A percentile compares a stretch with the other conserved stretches of the same genome.
Evolutionary conservation across 805 yeast genomes (phyloP).

Genomic region (Kuraishia ogatae): DNA sequence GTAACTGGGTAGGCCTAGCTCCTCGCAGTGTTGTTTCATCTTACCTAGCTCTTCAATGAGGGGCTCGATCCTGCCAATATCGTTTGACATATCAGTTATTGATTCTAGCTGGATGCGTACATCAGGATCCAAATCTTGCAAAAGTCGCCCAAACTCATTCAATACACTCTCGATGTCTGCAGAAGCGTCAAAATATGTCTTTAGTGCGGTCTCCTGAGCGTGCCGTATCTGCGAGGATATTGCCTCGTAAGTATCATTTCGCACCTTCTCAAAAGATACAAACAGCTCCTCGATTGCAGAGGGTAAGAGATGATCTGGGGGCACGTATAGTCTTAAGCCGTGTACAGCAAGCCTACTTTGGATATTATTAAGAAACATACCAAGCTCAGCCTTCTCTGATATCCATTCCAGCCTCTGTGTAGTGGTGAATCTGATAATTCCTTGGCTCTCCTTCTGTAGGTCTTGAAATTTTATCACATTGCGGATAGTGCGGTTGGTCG

Average conservation of each 20-base stretch:
- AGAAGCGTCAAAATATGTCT: neutral
- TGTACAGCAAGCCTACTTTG: slow-evolving; percentile 11
- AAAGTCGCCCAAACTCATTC: slow-evolving; percentile 3
- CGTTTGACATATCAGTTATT: neutral
- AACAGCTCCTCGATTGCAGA: neutral
- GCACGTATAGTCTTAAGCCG: slow-evolving; percentile 7
- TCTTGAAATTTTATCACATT: neutral
- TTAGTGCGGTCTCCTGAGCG: neutral
- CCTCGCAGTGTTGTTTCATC: neutral
- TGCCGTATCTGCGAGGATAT: neutral
- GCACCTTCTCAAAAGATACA: neutral
- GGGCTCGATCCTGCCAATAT: neutral
- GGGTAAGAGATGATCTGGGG: neutral
- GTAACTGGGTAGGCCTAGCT: neutral
- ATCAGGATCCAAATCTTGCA: slow-evolving; percentile 4
- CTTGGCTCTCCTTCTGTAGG: neutral
- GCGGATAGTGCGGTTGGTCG: neutral
- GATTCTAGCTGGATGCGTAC: slow-evolving; percentile 5
- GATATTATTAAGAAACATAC: neutral
- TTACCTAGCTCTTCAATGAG: neutral
- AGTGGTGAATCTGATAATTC: slow-evolving; percentile 12
- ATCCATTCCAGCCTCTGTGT: slow-evolving; percentile 18
- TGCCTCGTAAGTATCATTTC: neutral
- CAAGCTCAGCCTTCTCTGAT: neutral
- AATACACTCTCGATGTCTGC: neutral